Evolutionary conservation across 495 filamentous ascomycete species (phyloP).

Genomic region (Tuber microsphaerosporum): DNA sequence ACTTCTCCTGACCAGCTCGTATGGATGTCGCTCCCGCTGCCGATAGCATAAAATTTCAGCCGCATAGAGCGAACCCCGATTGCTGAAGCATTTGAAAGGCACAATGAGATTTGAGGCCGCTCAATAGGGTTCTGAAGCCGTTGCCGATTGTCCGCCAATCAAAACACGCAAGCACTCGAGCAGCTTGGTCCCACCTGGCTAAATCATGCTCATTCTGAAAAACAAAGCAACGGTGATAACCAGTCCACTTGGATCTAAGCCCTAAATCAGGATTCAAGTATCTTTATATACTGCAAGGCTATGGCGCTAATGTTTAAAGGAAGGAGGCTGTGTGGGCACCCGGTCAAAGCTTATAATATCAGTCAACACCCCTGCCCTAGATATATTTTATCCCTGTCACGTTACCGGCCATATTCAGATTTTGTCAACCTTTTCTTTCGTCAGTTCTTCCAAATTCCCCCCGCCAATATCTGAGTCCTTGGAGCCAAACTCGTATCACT

Average conservation of each 20-base stretch:
- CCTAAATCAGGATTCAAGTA: neutral
- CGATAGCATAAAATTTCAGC: neutral
- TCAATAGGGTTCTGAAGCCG: neutral
- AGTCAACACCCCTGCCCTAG: neutral
- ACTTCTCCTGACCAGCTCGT: neutral
- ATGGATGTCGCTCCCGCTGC: neutral
- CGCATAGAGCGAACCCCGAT: neutral
- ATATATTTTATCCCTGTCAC: neutral
- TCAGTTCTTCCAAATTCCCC: neutral
- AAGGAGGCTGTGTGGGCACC: neutral
- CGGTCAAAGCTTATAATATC: neutral
- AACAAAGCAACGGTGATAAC: neutral
- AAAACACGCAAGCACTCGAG: neutral
- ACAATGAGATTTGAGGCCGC: neutral
- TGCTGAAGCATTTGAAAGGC: neutral
- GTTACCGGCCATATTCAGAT: neutral
- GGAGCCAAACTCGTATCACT: constrained; percentile 3
- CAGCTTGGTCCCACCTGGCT: neutral
- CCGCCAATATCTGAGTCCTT: constrained; percentile 3
- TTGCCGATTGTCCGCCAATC: neutral
- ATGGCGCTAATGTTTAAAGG: neutral
- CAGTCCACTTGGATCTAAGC: neutral
- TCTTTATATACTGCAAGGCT: neutral
- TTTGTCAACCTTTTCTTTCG: neutral
- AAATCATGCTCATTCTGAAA: neutral